Evolutionary conservation across 306 rosid species (phyloP), one percentile per base, ranked within the genome.

Genomic region (Rosa rugosa): DNA sequence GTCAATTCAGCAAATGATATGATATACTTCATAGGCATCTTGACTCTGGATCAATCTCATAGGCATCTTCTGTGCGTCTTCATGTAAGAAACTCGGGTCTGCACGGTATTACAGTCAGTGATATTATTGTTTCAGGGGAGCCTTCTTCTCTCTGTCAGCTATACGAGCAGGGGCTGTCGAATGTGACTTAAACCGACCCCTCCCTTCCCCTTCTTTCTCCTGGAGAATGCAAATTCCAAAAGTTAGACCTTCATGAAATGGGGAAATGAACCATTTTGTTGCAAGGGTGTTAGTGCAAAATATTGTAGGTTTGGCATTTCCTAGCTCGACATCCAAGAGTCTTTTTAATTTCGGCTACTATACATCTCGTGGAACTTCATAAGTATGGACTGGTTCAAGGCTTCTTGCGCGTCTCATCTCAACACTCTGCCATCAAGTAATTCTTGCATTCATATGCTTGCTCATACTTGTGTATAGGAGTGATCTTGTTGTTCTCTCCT

Each of bases 181-280:
- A 87, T 96, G 99, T 0, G 98, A 96, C 81, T 96, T 96, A 83
- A 96, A 96, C 59, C 99, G 91, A 69, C 99, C 99, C 84, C 96
- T 87, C 71, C 98, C 99, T 85, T 85, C 99, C 81, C 82, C 99
- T 8, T 96, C 98, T 70, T 23, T 93, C 63, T 96, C 99, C 99
- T 96, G 88, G 53, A 86, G 54, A 59, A 82, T 14, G 71, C 42
- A 70, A 71, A 50, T 36, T 69, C 44, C 44, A 73, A 53, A 31
- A 1, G 5, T 60, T 79, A 79, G 76, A 38, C 7, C 71, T 78
- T 75, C 79, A 51, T 54, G 54, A 9, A 72, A 72, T 31, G 10
- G 0, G 7, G 2, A 68, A 31, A 16, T 25, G 18, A 56, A 42
- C 31, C 20, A 17, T 23, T 20, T 1, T 7, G 36, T 59, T 18